phyloP scores from a whole-genome alignment of 208 protist genomes.

The Lotmaria passim region DNA sequence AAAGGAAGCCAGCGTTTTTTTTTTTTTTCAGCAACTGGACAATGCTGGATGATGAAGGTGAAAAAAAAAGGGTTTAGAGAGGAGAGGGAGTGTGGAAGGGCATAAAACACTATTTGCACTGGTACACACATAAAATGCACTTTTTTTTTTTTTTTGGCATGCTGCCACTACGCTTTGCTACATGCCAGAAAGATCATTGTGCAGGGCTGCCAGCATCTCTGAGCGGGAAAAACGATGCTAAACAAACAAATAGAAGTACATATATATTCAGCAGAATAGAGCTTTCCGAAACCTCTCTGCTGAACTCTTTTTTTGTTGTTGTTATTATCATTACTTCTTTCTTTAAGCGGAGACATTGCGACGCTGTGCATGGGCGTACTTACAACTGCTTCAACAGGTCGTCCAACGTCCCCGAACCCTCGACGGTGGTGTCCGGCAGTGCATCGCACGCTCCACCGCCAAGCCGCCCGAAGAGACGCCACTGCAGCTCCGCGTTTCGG shows the following conservation, averaged over 20 bases:
- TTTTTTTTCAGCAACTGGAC: too few relatives aligned
- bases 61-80: background rate
- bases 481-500: conserved; percentile 25
- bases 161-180: too few relatives aligned
- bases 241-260: too few relatives aligned
- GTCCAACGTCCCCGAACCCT: conserved; percentile 10
- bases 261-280: too few relatives aligned
- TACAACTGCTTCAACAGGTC: background rate
- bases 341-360: background rate
- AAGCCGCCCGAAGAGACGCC: background rate
- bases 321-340: background rate
- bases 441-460: background rate
- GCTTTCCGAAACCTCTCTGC: too few relatives aligned
- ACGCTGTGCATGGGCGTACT: background rate
- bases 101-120: background rate
- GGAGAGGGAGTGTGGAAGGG: background rate
- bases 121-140: background rate
- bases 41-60: background rate
- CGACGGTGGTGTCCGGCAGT: background rate
- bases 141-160: too few relatives aligned
- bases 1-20: too few relatives aligned
- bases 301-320: too few relatives aligned
- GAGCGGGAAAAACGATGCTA: too few relatives aligned
- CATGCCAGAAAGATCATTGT: too few relatives aligned
- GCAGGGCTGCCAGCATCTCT: too few relatives aligned